Percentiles rank a stretch among this genome's conserved stretches.
Evolutionary conservation across 1,284 basidiomycete genomes (phyloP).

Genomic region (Cryptococcus sp.): DNA sequence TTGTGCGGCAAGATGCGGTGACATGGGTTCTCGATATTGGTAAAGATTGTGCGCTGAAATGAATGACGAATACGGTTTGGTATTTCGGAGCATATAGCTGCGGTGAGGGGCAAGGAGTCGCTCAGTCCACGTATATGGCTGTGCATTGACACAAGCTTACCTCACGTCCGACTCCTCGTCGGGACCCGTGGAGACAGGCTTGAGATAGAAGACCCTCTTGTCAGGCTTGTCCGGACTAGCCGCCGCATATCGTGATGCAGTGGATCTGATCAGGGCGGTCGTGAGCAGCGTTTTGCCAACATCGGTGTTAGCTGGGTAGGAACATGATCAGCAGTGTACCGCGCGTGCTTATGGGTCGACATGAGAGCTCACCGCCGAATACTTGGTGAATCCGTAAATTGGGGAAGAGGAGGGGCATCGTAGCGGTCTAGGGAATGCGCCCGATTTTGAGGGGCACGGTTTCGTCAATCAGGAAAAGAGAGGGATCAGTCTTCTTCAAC

Average conservation of each 20-base stretch:
- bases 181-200: conserved; percentile 86
- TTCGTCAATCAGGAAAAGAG: no score
- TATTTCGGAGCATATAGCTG: conserved; percentile 72
- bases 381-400: conserved; percentile 83
- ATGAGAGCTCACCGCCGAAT: conserved; percentile 65
- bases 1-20: conserved; percentile 84
- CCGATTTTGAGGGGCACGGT: no score
- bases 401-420: conserved; percentile 63
- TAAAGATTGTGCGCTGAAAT: conserved; percentile 76
- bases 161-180: conserved; percentile 76
- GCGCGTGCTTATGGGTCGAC: conserved; percentile 60
- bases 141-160: conserved; percentile 56
- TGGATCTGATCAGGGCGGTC: conserved; percentile 76
- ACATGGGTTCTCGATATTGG: conserved; percentile 84
- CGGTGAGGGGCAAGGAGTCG: conserved; percentile 9
- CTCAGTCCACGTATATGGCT: not conserved
- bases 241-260: conserved; percentile 55
- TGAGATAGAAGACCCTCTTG: conserved; percentile 73
- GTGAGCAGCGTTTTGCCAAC: conserved; percentile 91
- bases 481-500: no score
- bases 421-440: not conserved
- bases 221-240: conserved; percentile 43
- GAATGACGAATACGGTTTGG: conserved; percentile 53
- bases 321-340: no score
- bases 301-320: conserved; percentile 34